phyloP scores from a whole-genome alignment of 1,284 basidiomycete genomes.

The Tremellales sp. region DNA sequence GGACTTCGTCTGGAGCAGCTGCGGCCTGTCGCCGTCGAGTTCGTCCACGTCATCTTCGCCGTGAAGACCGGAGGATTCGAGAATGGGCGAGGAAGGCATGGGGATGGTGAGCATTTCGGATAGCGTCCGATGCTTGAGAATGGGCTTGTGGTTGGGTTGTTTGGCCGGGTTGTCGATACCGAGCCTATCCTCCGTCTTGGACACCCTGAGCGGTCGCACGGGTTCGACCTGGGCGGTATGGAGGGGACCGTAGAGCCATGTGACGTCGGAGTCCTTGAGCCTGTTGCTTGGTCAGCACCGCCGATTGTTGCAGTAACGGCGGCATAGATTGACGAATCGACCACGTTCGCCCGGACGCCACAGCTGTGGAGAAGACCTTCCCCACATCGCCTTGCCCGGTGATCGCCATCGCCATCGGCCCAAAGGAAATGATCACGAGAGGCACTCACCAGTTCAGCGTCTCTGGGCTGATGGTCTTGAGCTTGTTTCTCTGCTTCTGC shows the following conservation, averaged over 20 bases:
- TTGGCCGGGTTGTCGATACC: slow-evolving; percentile 50
- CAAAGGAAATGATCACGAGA: slow-evolving; percentile 10
- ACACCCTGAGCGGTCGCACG: slow-evolving; percentile 54
- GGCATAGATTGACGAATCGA: slow-evolving; percentile 9
- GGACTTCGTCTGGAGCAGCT: slow-evolving; percentile 71
- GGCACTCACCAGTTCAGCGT: slow-evolving; percentile 90
- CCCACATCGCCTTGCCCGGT: too few relatives aligned
- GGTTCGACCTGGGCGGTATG: slow-evolving; percentile 77
- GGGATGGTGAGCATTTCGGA: slow-evolving; percentile 71
- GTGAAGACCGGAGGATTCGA: slow-evolving; percentile 39
- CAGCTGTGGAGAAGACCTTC: neutral
- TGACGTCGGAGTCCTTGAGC: slow-evolving; percentile 99
- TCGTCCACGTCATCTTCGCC: slow-evolving; percentile 47
- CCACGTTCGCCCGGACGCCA: slow-evolving; percentile 1
- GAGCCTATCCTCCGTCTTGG: slow-evolving; percentile 55
- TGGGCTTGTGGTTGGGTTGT: slow-evolving; percentile 96
- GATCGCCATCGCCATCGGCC: too few relatives aligned
- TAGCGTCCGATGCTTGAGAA: slow-evolving; percentile 92
- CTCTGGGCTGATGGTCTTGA: slow-evolving; percentile 93
- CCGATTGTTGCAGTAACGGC: slow-evolving; percentile 11
- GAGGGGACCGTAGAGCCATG: slow-evolving; percentile 96
- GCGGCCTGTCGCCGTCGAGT: slow-evolving; percentile 53
- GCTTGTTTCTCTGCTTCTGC: slow-evolving; percentile 97
- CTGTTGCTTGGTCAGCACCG: slow-evolving; percentile 52
- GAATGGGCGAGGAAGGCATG: slow-evolving; percentile 56